Evolutionary conservation across 2,329 filamentous ascomycete species (phyloP).

Genomic region (Hymenoscyphus scutula): DNA sequence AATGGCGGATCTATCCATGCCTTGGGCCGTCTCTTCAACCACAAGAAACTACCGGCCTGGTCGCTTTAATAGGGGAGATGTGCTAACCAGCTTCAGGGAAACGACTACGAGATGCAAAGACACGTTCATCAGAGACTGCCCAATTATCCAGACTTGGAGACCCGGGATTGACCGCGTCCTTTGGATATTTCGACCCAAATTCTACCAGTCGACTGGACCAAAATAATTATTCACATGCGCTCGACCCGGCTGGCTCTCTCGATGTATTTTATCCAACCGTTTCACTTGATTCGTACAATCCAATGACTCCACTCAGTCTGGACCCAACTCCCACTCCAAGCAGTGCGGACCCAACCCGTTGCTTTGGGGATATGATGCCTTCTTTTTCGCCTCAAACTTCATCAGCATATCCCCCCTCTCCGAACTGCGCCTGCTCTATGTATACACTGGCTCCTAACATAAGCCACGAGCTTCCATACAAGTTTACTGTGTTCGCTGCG

Average conservation of each 20-base stretch:
- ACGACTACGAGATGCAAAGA: background rate
- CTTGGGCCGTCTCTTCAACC: background rate
- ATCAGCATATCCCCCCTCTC: background rate
- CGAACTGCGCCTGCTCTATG: background rate
- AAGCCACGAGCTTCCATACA: background rate
- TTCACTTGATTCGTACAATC: background rate
- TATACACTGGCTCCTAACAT: background rate
- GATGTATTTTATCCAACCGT: background rate
- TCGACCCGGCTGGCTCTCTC: background rate
- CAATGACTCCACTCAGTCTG: background rate
- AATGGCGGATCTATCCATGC: background rate
- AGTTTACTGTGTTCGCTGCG: background rate
- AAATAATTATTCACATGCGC: background rate
- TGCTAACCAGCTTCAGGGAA: background rate
- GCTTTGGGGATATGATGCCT: background rate
- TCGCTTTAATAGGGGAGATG: too few relatives aligned
- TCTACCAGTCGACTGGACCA: background rate
- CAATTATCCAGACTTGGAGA: background rate
- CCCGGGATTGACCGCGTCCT: background rate
- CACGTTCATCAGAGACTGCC: background rate
- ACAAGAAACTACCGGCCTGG: too few relatives aligned
- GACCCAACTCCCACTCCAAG: too few relatives aligned
- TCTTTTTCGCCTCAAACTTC: background rate
- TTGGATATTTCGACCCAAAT: background rate
- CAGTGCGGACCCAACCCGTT: background rate